phyloP scores from a whole-genome alignment of 129 eudicot species.

The Chrysanthemum lavandulifolium region DNA sequence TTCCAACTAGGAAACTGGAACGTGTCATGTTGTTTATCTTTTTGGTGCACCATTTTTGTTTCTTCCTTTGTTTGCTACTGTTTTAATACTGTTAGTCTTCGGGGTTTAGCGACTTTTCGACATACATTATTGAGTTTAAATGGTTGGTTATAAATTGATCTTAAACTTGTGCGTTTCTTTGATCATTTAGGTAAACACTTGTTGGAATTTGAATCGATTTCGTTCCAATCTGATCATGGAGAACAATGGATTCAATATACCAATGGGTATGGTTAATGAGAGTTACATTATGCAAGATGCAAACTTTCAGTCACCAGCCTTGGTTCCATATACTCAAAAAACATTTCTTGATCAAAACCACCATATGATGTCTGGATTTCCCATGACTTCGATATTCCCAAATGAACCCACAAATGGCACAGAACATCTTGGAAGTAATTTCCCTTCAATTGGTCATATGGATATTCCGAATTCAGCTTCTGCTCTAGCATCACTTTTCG shows the following conservation, averaged over 20 bases:
- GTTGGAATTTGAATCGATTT: constrained; percentile 18
- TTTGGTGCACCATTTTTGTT: constrained; percentile 32
- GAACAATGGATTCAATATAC: constrained; percentile 35
- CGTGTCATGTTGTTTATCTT: constrained; percentile 29
- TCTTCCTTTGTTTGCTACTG: constrained; percentile 30
- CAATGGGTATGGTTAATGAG: constrained; percentile 39
- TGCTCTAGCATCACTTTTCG: constrained; percentile 49
- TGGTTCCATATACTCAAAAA: constrained; percentile 37
- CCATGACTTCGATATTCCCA: constrained; percentile 34
- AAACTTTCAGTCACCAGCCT: constrained; percentile 29
- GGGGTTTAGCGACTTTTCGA: neutral
- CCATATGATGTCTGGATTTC: constrained; percentile 41
- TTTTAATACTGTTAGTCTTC: constrained; percentile 5
- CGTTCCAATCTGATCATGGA: constrained; percentile 39
- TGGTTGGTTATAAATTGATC: constrained; percentile 21
- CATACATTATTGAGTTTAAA: constrained; percentile 7
- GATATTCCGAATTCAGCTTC: constrained; percentile 47
- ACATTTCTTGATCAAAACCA: constrained; percentile 35
- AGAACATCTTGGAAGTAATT: constrained; percentile 28
- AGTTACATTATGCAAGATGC: constrained; percentile 37
- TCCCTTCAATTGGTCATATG: constrained; percentile 29
- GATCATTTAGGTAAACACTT: constrained; percentile 20
- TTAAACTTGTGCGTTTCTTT: constrained; percentile 14
- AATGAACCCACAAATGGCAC: constrained; percentile 37
- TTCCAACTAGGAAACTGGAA: constrained; percentile 23